Evolutionary conservation across 1,284 basidiomycete genomes (phyloP), one percentile per base, ranked within the genome.

Genomic region (Tausonia pullulans): DNA sequence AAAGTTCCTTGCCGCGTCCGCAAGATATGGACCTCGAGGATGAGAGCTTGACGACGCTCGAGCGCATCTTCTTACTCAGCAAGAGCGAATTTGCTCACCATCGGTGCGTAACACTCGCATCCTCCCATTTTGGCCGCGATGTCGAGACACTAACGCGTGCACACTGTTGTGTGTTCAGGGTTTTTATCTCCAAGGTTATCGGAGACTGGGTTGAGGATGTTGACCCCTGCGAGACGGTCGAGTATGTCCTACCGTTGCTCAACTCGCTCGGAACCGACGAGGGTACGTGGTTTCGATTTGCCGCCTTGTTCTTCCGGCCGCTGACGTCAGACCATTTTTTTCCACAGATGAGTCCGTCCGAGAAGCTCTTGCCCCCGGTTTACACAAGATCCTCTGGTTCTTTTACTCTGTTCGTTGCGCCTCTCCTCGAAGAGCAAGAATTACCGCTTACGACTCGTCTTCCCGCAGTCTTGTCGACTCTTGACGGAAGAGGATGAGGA

Each of bases 1-100:
- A 60, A 6, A 51, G 51, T 4, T 59, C 50, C 46, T 40, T 60
- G 7, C 58, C 57, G 3, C 58, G 41, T 1, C 48, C 56, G 13
- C 64, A 62, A 27, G 67, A 68, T 48, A 65, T 68, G 67, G 62
- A 66, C 51, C 61, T 78, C 63, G 78, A 79, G 70, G 74, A 79
- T 70, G 88, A 93, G 71, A 83, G 84, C 64, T 82, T 95, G 63
- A 89, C 79, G 73, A 82, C 87, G 16, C 83, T 96, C 45, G 94
- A 98, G 78, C 87, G 89, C 72, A 96, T 97, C 70, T 98, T 96
- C 77, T 81, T 98, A 43, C 92, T 92, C 71, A 88, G 89, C 67
- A 84, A 88, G 71, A 94, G 90, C 75, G 86, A 87, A 69, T 85
- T 87, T 64, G 79, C 84, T 13, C 90, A 90, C 72, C 93, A 96